phyloP scores from a whole-genome alignment of 2,329 filamentous ascomycete species.

The Mycosphaerella arachidis region DNA sequence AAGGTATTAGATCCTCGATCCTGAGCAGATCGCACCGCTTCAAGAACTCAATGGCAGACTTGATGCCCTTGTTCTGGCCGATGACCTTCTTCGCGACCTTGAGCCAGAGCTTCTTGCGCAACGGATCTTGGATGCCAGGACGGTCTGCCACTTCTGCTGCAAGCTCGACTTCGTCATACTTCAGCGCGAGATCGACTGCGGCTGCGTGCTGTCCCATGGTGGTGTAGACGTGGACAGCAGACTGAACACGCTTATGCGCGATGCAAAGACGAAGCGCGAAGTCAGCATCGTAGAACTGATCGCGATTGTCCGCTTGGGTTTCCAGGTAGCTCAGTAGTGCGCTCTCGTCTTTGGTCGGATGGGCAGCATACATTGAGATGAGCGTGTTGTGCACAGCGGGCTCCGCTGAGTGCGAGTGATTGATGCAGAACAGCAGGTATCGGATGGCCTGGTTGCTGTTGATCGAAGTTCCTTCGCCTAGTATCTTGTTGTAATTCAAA shows the following conservation, averaged over 20 bases:
- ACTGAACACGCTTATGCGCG: conserved; percentile 85
- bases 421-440: conserved; percentile 90
- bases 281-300: conserved; percentile 86
- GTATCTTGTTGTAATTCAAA: conserved; percentile 82
- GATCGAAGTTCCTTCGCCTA: conserved; percentile 58
- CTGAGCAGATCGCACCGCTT: conserved; percentile 85
- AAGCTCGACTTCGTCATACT: conserved; percentile 83
- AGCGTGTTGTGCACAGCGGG: conserved; percentile 95
- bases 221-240: conserved; percentile 95
- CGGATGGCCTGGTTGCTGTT: conserved; percentile 78
- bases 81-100: conserved; percentile 94
- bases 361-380: conserved; percentile 90
- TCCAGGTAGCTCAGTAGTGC: conserved; percentile 85
- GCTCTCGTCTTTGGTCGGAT: conserved; percentile 76
- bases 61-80: conserved; percentile 78
- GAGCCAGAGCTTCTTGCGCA: conserved; percentile 93
- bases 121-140: conserved; percentile 64
- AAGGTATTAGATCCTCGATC: conserved; percentile 95
- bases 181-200: conserved; percentile 86
- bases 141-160: conserved; percentile 85
- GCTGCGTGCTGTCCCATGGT: conserved; percentile 92
- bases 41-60: conserved; percentile 79
- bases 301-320: conserved; percentile 68
- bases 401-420: conserved; percentile 72
- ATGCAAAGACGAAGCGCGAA: conserved; percentile 95